phyloP scores from a whole-genome alignment of 2,329 filamentous ascomycete genomes.

The Microsporum audouinii region DNA sequence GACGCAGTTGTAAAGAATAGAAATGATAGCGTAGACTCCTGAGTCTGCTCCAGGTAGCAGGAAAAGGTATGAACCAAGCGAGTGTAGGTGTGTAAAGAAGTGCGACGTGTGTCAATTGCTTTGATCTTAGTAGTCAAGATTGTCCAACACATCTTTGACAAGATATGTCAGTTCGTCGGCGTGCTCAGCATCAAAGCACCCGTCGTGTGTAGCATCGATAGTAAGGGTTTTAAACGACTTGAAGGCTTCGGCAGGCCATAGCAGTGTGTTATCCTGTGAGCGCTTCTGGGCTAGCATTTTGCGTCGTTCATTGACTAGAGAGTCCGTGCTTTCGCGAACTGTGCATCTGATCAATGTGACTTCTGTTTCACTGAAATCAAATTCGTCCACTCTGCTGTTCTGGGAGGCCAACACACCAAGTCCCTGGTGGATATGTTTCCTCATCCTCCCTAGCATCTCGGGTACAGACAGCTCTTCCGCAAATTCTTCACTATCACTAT shows the following conservation, averaged over 20 bases:
- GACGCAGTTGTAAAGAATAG: not conserved
- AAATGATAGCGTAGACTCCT: not conserved
- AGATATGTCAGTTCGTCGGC: constrained; percentile 6
- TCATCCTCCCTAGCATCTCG: constrained; percentile 6
- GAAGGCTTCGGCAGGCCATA: constrained; percentile 3
- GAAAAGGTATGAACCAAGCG: not conserved
- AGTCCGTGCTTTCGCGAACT: not conserved
- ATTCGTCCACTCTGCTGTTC: not conserved
- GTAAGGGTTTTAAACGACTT: constrained; percentile 1
- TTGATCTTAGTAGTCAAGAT: constrained; percentile 1
- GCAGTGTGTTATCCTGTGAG: constrained; percentile 1
- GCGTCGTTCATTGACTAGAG: constrained; percentile 2
- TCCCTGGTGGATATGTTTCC: constrained; percentile 8
- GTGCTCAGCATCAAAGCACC: constrained; percentile 7
- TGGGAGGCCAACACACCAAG: constrained; percentile 2
- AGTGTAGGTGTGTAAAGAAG: not conserved
- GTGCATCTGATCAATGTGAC: constrained; percentile 8
- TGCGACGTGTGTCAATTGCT: not conserved
- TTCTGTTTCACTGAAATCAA: constrained; percentile 1
- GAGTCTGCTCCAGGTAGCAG: not conserved
- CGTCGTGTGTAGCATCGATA: constrained; percentile 7
- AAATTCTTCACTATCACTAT: constrained; percentile 3
- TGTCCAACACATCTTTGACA: constrained; percentile 4
- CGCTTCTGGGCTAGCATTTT: constrained; percentile 4
- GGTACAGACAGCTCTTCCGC: constrained; percentile 5